A percentile compares a stretch with the other conserved stretches of the same genome.
Conservation (phyloP, 805 yeast species). For the Yamadazyma nakazawae region DNA sequence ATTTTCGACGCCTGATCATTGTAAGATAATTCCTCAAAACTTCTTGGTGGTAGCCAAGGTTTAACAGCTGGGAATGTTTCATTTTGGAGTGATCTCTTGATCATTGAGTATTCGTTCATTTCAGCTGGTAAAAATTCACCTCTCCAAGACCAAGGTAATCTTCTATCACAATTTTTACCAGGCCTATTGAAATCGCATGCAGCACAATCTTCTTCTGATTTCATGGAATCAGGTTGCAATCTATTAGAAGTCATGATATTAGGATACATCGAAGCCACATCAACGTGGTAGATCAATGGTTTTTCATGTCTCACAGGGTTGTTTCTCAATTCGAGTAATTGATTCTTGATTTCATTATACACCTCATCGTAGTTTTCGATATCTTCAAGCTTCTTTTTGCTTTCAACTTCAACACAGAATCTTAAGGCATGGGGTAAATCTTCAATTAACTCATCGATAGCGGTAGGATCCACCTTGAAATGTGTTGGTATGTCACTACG, state of each 20-base stretch:
- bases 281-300: conserved; percentile 94
- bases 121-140: conserved; percentile 93
- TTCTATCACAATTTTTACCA: conserved; percentile 87
- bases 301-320: conserved; percentile 66
- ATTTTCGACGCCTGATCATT: conserved; percentile 73
- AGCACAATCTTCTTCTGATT: conserved; percentile 92
- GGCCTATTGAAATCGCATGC: conserved; percentile 96
- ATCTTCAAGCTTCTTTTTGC: conserved; percentile 65
- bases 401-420: conserved; percentile 83
- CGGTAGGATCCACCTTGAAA: conserved; percentile 77
- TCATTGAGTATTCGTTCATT: conserved; percentile 86
- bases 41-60: conserved; percentile 54
- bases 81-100: conserved; percentile 74
- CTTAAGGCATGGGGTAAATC: conserved; percentile 75
- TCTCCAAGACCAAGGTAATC: conserved; percentile 96
- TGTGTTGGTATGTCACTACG: conserved; percentile 78
- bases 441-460: conserved; percentile 70
- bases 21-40: conserved; percentile 74
- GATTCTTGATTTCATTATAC: conserved; percentile 50
- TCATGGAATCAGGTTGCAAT: conserved; percentile 97
- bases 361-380: conserved; percentile 80
- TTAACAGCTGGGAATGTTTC: conserved; percentile 69
- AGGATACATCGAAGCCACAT: conserved; percentile 99
- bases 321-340: conserved; percentile 55
- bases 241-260: conserved; percentile 97